Percentiles rank a stretch among this genome's conserved stretches.
These are phyloP conservation scores for Kluyveromyces siamensis DNA, from an alignment of 805 yeast genomes.

Conservation along the genomic window DNA sequence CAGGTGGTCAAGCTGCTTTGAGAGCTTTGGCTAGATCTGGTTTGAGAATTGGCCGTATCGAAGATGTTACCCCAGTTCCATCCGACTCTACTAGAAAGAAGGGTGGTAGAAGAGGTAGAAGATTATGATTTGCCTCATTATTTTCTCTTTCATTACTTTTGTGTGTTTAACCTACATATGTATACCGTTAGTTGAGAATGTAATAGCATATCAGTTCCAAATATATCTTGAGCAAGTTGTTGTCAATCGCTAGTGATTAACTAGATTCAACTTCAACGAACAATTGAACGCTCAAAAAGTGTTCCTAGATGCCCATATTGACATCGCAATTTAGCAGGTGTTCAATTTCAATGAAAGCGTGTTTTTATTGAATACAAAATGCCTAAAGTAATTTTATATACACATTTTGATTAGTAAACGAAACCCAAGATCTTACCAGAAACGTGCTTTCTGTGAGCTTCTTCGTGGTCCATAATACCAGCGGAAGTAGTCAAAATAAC, in stretches of 20 bases:
- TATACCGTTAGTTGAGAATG: slow-evolving; percentile 2
- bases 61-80: slow-evolving; percentile 99
- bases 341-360: not conserved
- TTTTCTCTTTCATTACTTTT: slow-evolving; percentile 2
- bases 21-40: slow-evolving; percentile 99
- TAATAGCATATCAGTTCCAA: slow-evolving; percentile 1
- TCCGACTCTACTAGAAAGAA: slow-evolving; percentile 99
- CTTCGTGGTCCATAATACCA: slow-evolving; percentile 99
- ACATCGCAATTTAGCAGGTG: not conserved
- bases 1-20: slow-evolving; percentile 99
- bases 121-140: slow-evolving; percentile 51
- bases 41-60: slow-evolving; percentile 98
- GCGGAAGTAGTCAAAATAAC: slow-evolving; percentile 97
- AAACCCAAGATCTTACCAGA: slow-evolving; percentile 98
- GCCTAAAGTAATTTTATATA: not conserved
- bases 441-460: slow-evolving; percentile 99
- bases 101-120: slow-evolving; percentile 99
- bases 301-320: not conserved
- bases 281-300: too few relatives aligned
- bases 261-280: too few relatives aligned
- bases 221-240: too few relatives aligned
- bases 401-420: slow-evolving; percentile 59
- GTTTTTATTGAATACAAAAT: not conserved
- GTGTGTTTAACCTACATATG: slow-evolving; percentile 3
- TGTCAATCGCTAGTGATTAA: too few relatives aligned